Evolutionary conservation across 495 filamentous ascomycete genomes (phyloP), one percentile per base, ranked within the genome.

Genomic region (Jackrogersella minutella): DNA sequence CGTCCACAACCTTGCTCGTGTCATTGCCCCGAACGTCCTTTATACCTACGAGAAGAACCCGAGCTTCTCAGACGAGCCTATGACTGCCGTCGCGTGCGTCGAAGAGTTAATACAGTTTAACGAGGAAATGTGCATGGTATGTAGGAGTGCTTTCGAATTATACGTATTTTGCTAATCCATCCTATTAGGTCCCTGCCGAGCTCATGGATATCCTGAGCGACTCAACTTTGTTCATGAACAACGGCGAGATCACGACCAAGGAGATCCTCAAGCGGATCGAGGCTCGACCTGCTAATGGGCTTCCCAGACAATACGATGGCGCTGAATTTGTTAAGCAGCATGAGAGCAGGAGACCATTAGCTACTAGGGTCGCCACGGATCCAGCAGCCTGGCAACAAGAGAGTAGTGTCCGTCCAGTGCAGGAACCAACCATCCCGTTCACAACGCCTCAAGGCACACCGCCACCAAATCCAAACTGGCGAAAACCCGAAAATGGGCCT

Each of bases 1-100:
- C 77, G 92, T 95, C 49, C 93, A 97, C 77, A 99, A 99, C 71
- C 85, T 99, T 54, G 92, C 95, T 5, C 98, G 96, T n/a, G 95
- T 99, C 60, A 96, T 99, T 66, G 92, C 93, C 5, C 95, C 95
- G 0, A 99, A 99, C 64, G 90, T 99, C 54, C 87, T 99, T 11
- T 92, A 91, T 68, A 87, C 90, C 9, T 89, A 81, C 64, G 83
- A 84, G 41, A 88, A 86, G 64, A 76, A 69, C 14, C 84, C 88
- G 10, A 83, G 78, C 28, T 86, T 91, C 68, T 92, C 95, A 68
- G 88, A 90, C 66, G 86, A 90, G 37, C 94, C 91, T 68, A 97
- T 97, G 82, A 82, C 90, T 68, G 91, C 93, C 11, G 97, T 99
- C 49, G 91, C 96, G 71, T 93, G 93, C 22, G 89, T 99, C 6